Conservation (phyloP, 139 green algal species). For the Dunaliella sp. region DNA sequence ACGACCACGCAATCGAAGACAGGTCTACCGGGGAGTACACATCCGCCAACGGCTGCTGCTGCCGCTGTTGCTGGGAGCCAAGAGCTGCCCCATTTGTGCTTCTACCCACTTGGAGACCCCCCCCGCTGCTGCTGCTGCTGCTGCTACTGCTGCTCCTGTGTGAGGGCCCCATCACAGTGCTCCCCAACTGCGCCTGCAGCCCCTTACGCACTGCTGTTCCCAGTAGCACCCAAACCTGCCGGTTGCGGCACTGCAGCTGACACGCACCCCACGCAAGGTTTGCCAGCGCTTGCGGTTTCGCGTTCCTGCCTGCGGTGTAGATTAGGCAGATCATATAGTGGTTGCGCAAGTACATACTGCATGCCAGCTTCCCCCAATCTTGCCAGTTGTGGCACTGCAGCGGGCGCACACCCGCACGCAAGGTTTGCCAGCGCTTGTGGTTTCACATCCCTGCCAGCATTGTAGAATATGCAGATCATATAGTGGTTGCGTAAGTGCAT, state of each 20-base stretch:
- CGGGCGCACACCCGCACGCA: no score
- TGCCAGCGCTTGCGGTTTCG: background rate
- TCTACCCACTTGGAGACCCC: no score
- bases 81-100: no score
- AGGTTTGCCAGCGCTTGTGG: no score
- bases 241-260: background rate
- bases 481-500: no score
- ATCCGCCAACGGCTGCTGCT: background rate
- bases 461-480: no score
- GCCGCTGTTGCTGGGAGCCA: background rate
- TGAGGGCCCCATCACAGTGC: no score
- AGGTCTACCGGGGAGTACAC: background rate
- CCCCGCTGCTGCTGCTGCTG: background rate
- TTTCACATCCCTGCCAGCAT: no score
- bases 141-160: background rate
- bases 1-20: background rate
- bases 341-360: no score
- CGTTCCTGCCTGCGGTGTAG: background rate
- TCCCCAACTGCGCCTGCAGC: background rate
- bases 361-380: background rate
- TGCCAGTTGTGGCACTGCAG: background rate
- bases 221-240: background rate
- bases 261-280: constrained; percentile 7
- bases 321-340: no score
- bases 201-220: background rate